Base-by-base conservation (phyloP, 2,329 filamentous ascomycete genomes). In the Fusarium citri region DNA sequence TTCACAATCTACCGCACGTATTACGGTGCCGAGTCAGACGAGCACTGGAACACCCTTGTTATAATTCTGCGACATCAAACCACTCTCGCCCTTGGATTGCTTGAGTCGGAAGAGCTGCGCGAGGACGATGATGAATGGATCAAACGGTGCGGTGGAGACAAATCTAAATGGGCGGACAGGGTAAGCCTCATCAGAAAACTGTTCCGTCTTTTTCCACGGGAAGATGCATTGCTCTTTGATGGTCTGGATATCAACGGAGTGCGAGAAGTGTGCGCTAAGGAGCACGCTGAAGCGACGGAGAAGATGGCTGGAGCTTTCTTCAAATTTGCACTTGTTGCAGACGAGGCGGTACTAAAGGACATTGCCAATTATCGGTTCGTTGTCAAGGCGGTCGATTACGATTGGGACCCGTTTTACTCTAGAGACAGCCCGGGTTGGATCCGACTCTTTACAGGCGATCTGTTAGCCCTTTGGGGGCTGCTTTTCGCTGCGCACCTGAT, bases 1-100 rank as follows among this genome's bases (percentile, higher is more conserved):
- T 69, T 49, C 3, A 40, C 43, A 1, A 53, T 64, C 15, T 60
- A 61, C 45, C 59, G 66, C 28, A 69, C 64, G 11, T 28, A 64
- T 14, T 64, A 69, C n/a, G 22, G 51, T 16, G 8, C 42, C 5
- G 66, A 55, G 7, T 64, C 55, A 1, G 51, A 64, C 0, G 8
- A 67, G 10, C 22, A 50, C 34, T 69, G 59, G 62, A 14, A 37
- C 1, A 66, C 14, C 2, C 59, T 71, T 5, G 37, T 69, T 2
- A n/a, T 40, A 11, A 4, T 54, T n/a, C 45, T 69, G 12, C 46
- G 31, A 15, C 53, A 22, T 2, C 55, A 71, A 23, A 64, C 49
- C 9, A 3, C 6, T 1, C 55, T 71, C 3, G 53, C 55, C 4
- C 47, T 69, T 1, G 55, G 55, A 14, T 63, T 30, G 23, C 14